These are phyloP conservation scores for Herpomyces periplanetae DNA, from an alignment of 2,329 filamentous ascomycete species.

Conservation along the genomic window DNA sequence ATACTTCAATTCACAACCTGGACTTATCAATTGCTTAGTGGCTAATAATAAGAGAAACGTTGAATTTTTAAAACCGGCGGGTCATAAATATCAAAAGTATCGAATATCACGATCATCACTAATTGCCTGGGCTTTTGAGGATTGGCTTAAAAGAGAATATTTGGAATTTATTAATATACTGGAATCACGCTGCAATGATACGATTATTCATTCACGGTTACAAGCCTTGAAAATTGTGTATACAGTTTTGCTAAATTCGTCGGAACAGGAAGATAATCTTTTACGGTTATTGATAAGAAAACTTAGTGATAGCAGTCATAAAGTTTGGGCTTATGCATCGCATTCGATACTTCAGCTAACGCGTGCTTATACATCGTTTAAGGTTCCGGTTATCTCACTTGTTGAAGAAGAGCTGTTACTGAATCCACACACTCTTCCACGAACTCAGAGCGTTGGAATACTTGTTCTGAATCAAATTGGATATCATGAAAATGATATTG, in stretches of 20 bases:
- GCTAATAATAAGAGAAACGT: constrained; percentile 13
- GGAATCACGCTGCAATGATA: constrained; percentile 71
- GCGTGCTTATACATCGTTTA: constrained; percentile 68
- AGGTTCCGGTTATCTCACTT: too few relatives aligned
- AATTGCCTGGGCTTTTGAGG: constrained; percentile 61
- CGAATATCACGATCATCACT: too few relatives aligned
- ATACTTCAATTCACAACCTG: constrained; percentile 39
- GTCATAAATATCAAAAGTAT: constrained; percentile 30
- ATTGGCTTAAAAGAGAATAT: constrained; percentile 74
- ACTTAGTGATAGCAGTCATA: constrained; percentile 69
- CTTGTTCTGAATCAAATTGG: too few relatives aligned
- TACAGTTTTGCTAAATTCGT: constrained; percentile 67
- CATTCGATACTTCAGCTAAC: constrained; percentile 75
- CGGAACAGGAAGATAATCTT: constrained; percentile 81
- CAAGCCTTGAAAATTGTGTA: constrained; percentile 66
- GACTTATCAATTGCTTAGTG: constrained; percentile 25
- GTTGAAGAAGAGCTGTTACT: too few relatives aligned
- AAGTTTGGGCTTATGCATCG: constrained; percentile 70
- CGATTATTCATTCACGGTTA: constrained; percentile 66
- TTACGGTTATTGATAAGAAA: constrained; percentile 77
- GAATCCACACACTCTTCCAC: too few relatives aligned
- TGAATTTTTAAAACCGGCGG: constrained; percentile 26
- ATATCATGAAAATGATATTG: too few relatives aligned
- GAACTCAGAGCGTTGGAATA: too few relatives aligned
- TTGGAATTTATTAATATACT: constrained; percentile 73